Base-by-base conservation (phyloP, 805 yeast genomes). In the Limtongia smithiae region DNA sequence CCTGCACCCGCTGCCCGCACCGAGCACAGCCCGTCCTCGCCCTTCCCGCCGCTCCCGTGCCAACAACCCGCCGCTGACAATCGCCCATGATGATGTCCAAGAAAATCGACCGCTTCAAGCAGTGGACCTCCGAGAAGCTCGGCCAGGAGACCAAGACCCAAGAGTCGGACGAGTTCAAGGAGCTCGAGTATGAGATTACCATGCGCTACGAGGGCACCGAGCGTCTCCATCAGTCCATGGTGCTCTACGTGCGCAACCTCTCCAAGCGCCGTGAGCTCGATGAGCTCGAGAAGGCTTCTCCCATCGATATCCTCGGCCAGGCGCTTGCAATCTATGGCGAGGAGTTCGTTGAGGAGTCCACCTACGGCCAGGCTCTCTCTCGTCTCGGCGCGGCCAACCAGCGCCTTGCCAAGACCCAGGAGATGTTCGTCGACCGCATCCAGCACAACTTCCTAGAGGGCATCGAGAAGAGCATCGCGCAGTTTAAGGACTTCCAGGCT, bases 111-210 rank as follows among this genome's bases (percentile, higher is more conserved):
- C 59, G 59, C 33, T 35, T 57, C 25, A 44, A 47, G 30, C 60
- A 53, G 30, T 57, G 60, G 60, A 57, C 60, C 20, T 48, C 55
- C 18, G 60, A 57, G 44, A 48, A 50, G 44, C 50, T 57, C 18
- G 60, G 60, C 38, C 57, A 57, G 44, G 60, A 57, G 45, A 60
- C 56, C 34, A 52, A 49, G 37, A 57, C 60, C 22, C 59, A 53
- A 32, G 55, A 53, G 55, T 51, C 60, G 9, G 60, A 57, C 36
- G 60, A 57, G 33, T 56, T 57, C 46, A 46, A 46, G 33, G 58
- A 57, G 36, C 55, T 57, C 35, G 58, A 55, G 46, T 50, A 33
- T 35, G 60, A 55, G 46, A 55, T 55, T 27, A 45, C 36, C 46
- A 50, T 55, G 53, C 59, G 59, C 33, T 47, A 50, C 42, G 50